A percentile compares a stretch with the other conserved stretches of the same genome.
Evolutionary conservation across 768 basidiomycete species (phyloP).

Genomic region (Mrakia frigida): DNA sequence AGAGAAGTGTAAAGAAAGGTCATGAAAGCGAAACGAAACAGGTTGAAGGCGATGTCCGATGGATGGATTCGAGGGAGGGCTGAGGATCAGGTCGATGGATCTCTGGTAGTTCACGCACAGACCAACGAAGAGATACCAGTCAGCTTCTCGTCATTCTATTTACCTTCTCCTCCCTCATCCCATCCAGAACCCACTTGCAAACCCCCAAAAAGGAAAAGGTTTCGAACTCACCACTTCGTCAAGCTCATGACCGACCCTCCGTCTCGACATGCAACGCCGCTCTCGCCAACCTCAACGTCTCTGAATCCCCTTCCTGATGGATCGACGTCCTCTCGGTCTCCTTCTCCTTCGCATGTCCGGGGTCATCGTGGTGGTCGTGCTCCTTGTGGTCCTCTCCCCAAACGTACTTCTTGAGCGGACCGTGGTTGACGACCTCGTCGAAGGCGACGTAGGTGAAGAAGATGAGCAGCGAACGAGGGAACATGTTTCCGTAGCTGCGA

Average conservation of each 20-base stretch:
- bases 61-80: too few relatives aligned
- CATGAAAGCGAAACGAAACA: too few relatives aligned
- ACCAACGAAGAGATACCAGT: too few relatives aligned
- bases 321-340: not conserved
- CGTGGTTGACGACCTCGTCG: constrained; percentile 22
- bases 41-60: too few relatives aligned
- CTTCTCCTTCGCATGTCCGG: not conserved
- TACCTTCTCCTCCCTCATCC: too few relatives aligned
- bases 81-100: too few relatives aligned
- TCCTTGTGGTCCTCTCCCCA: not conserved
- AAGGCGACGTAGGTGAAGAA: not conserved
- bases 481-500: not conserved
- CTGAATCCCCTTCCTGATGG: not conserved
- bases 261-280: not conserved
- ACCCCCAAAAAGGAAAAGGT: too few relatives aligned
- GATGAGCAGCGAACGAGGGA: not conserved
- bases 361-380: not conserved
- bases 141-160: too few relatives aligned
- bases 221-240: too few relatives aligned
- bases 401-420: constrained; percentile 14
- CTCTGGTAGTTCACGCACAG: too few relatives aligned
- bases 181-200: too few relatives aligned
- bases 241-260: not conserved
- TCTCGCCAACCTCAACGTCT: not conserved
- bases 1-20: too few relatives aligned